These are phyloP conservation scores for Thyridium curvatum DNA, from an alignment of 2,329 filamentous ascomycete species.

Conservation along the genomic window DNA sequence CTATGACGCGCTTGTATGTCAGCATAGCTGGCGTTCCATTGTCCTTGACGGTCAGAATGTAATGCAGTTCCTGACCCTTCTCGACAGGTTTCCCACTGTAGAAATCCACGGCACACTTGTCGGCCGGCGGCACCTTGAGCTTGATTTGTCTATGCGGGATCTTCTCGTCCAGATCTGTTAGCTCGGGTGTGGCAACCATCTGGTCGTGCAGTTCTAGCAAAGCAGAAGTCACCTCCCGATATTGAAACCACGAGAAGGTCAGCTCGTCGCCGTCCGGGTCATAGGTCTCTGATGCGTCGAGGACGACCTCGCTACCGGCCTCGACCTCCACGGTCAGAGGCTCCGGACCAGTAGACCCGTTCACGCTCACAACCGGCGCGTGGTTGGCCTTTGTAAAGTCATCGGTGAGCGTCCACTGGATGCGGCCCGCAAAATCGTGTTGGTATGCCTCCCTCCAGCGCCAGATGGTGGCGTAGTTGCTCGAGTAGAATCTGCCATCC, in stretches of 20 bases:
- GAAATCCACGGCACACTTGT: conserved; percentile 18
- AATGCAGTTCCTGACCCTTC: conserved; percentile 27
- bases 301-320: conserved; percentile 6
- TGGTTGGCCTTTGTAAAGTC: conserved; percentile 6
- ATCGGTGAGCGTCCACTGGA: conserved; percentile 7
- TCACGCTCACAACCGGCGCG: conserved; percentile 12
- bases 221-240: conserved; percentile 5
- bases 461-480: conserved; percentile 44
- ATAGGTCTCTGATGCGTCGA: conserved; percentile 9
- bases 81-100: conserved; percentile 5
- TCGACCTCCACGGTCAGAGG: conserved; percentile 5
- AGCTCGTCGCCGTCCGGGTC: conserved; percentile 10
- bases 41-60: conserved; percentile 42
- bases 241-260: conserved; percentile 11
- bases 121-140: conserved; percentile 5
- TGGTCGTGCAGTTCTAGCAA: not conserved
- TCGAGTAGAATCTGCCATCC: conserved; percentile 20
- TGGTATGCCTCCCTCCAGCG: conserved; percentile 46
- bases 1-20: conserved; percentile 37
- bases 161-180: conserved; percentile 10
- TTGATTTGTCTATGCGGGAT: conserved; percentile 8
- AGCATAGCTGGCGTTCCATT: conserved; percentile 35
- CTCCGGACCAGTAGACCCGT: conserved; percentile 6
- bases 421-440: conserved; percentile 26
- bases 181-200: conserved; percentile 10